Conservation (phyloP, 2,329 filamentous ascomycete species). For the Xylariaceae sp. region DNA sequence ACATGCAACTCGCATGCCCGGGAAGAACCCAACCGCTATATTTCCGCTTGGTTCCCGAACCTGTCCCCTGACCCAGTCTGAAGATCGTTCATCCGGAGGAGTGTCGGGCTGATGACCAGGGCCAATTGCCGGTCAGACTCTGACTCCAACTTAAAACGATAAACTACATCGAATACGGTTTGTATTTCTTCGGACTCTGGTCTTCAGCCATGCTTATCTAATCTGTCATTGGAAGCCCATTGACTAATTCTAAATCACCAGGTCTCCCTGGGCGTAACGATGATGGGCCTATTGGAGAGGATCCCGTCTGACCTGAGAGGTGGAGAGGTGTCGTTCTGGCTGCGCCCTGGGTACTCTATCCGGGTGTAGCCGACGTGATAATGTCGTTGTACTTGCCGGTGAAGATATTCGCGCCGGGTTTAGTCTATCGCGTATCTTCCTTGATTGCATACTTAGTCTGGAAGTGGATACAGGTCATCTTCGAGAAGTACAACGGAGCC, state of each 20-base stretch:
- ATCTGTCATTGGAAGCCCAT: not conserved
- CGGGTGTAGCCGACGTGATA: constrained; percentile 54
- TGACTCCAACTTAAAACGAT: not conserved
- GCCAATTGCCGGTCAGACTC: not conserved
- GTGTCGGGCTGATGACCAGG: not conserved
- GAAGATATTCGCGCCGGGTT: constrained; percentile 49
- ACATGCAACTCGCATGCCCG: not conserved
- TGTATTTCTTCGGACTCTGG: not conserved
- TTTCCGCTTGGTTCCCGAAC: not conserved
- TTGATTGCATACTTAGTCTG: constrained; percentile 57
- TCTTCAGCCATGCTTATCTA: not conserved
- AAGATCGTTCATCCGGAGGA: not conserved
- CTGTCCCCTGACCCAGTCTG: not conserved
- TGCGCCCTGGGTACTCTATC: constrained; percentile 55
- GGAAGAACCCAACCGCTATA: not conserved
- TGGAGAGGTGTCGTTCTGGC: constrained; percentile 47
- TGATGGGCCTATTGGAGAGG: constrained; percentile 15
- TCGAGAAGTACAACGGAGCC: constrained; percentile 56
- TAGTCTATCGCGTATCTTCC: constrained; percentile 58
- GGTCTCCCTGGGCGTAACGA: not conserved
- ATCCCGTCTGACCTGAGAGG: constrained; percentile 46
- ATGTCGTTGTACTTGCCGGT: constrained; percentile 53
- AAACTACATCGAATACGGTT: not conserved
- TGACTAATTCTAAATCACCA: not conserved
- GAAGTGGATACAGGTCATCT: constrained; percentile 60